Evolutionary conservation across 768 basidiomycete species (phyloP).

Genomic region (Boletus rubescentipes): DNA sequence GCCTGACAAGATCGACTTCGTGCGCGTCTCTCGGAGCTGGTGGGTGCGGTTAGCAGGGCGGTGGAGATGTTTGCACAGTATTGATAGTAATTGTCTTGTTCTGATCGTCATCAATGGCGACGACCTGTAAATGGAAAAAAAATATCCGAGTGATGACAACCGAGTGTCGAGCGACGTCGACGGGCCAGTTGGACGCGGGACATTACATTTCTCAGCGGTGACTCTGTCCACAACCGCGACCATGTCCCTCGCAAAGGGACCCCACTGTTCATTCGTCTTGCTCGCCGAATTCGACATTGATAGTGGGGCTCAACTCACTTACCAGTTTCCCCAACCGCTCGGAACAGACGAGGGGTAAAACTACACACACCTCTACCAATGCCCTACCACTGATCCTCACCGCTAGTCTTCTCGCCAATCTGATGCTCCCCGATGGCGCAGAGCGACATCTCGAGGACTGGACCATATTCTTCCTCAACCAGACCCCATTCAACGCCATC

Average conservation of each 20-base stretch:
- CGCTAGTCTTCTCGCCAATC: slow-evolving; percentile 83
- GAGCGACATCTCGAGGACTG: slow-evolving; percentile 94
- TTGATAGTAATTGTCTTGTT: slow-evolving; percentile 1
- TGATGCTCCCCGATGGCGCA: slow-evolving; percentile 98
- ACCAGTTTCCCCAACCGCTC: slow-evolving; percentile 93
- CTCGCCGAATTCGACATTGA: slow-evolving; percentile 99
- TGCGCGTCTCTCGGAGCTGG: slow-evolving; percentile 24
- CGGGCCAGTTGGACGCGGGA: background rate
- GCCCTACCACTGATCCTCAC: slow-evolving; percentile 5
- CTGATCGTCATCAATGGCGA: too few species aligned
- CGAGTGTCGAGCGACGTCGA: slow-evolving; percentile 18
- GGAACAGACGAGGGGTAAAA: slow-evolving; percentile 92
- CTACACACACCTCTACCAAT: too few species aligned
- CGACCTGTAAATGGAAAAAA: slow-evolving; percentile 30
- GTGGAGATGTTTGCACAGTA: slow-evolving; percentile 22
- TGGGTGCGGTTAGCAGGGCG: slow-evolving; percentile 28
- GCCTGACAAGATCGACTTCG: slow-evolving; percentile 22
- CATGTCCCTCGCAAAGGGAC: slow-evolving; percentile 58
- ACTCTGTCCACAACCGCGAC: slow-evolving; percentile 5
- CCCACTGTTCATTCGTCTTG: slow-evolving; percentile 89
- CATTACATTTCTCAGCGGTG: slow-evolving; percentile 8
- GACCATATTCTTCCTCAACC: slow-evolving; percentile 98
- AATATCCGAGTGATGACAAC: slow-evolving; percentile 5
- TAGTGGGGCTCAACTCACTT: slow-evolving; percentile 88
- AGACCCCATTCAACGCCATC: slow-evolving; percentile 86